Evolutionary conservation across 2,329 filamentous ascomycete genomes (phyloP).

Genomic region (Mycocentrospora acerina): DNA sequence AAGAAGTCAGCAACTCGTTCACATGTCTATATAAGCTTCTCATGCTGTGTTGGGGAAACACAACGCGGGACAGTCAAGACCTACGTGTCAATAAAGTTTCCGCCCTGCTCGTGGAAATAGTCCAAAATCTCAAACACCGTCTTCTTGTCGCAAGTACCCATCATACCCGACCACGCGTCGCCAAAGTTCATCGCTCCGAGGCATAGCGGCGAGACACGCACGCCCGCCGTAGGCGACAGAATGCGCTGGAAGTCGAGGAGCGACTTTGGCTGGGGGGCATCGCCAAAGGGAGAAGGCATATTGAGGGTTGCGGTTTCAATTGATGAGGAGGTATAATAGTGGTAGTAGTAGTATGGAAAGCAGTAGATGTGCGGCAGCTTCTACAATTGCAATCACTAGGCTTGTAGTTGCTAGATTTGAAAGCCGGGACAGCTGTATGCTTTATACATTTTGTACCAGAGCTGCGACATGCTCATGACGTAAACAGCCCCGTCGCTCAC

Average conservation of each 20-base stretch:
- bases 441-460: too few species aligned
- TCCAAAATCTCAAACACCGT: conserved; percentile 51
- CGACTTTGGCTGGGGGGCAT: conserved; percentile 30
- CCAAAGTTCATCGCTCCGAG: conserved; percentile 59
- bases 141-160: conserved; percentile 50
- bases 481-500: too few species aligned
- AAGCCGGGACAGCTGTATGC: too few species aligned
- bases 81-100: conserved; percentile 56
- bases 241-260: conserved; percentile 55
- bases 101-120: conserved; percentile 50
- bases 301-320: too few species aligned
- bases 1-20: too few species aligned
- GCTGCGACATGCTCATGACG: too few species aligned
- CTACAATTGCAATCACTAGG: too few species aligned
- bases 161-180: conserved; percentile 46
- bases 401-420: not conserved
- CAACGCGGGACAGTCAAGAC: conserved; percentile 2
- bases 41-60: not conserved
- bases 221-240: conserved; percentile 53
- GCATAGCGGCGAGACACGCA: conserved; percentile 57
- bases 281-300: conserved; percentile 30
- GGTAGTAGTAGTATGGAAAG: conserved; percentile 1
- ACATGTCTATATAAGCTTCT: not conserved
- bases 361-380: not conserved
- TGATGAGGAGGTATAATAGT: too few species aligned